Evolutionary conservation across 805 yeast genomes (phyloP).

Genomic region (Yarrowia yakushimensis): DNA sequence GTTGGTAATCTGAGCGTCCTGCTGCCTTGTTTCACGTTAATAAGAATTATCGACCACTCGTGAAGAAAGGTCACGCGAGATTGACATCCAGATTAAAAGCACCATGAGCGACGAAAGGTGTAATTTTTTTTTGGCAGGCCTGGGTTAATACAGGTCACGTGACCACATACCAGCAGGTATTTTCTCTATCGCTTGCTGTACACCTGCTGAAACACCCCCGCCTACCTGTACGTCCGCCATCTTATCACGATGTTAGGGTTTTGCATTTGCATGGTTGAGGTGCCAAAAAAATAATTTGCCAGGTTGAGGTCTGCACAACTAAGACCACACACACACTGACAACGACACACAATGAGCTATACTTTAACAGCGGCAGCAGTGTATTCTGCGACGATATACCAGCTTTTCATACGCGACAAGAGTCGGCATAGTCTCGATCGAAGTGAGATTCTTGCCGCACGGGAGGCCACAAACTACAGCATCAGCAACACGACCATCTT

Average conservation of each 20-base stretch:
- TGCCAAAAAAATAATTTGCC: slow-evolving; percentile 11
- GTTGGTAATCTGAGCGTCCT: too few relatives aligned
- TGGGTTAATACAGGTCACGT: neutral
- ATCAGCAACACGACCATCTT: slow-evolving; percentile 15
- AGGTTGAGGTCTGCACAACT: too few relatives aligned
- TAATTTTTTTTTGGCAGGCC: neutral
- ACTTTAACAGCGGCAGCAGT: neutral
- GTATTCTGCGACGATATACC: slow-evolving; percentile 14
- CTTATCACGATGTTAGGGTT: slow-evolving; percentile 4
- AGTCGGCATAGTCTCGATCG: slow-evolving; percentile 2
- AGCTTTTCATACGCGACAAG: neutral
- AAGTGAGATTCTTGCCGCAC: slow-evolving; percentile 5
- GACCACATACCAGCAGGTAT: too few relatives aligned
- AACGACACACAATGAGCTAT: neutral
- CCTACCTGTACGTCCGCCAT: neutral
- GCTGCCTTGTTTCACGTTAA: too few relatives aligned
- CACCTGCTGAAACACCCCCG: too few relatives aligned
- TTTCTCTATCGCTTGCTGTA: too few relatives aligned
- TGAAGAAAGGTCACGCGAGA: neutral
- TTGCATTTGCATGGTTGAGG: neutral
- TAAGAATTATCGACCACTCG: neutral
- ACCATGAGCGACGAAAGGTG: neutral
- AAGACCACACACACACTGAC: neutral
- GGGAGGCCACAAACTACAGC: slow-evolving; percentile 16
- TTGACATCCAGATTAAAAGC: neutral